Evolutionary conservation across 2,329 filamentous ascomycete species (phyloP).

Genomic region (Botrytis galanthina): DNA sequence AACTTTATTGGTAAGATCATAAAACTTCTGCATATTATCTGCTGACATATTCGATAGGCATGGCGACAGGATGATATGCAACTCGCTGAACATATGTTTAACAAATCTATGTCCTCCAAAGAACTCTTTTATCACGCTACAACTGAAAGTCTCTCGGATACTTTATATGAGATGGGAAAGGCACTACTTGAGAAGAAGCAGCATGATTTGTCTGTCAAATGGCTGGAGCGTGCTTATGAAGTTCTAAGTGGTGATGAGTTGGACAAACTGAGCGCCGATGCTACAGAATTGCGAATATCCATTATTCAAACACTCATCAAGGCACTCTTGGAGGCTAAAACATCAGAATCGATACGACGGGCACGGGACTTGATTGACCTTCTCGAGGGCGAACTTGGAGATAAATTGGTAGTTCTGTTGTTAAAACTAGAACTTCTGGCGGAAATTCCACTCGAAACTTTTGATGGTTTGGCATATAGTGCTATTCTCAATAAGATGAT

Average conservation of each 20-base stretch:
- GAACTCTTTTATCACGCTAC: slow-evolving; percentile 47
- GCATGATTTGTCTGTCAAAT: slow-evolving; percentile 58
- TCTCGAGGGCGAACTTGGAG: slow-evolving; percentile 62
- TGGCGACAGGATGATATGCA: slow-evolving; percentile 73
- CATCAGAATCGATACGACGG: slow-evolving; percentile 46
- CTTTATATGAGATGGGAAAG: slow-evolving; percentile 71
- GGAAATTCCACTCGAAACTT: slow-evolving; percentile 45
- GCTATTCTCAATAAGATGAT: slow-evolving; percentile 61
- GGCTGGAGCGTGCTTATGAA: slow-evolving; percentile 68
- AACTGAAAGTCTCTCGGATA: slow-evolving; percentile 62
- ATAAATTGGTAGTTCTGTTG: slow-evolving; percentile 63
- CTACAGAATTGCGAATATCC: slow-evolving; percentile 61
- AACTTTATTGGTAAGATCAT: slow-evolving; percentile 53
- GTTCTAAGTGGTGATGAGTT: slow-evolving; percentile 55
- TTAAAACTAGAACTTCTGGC: slow-evolving; percentile 67
- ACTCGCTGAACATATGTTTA: slow-evolving; percentile 75
- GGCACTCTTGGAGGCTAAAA: slow-evolving; percentile 50
- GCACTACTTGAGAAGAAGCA: slow-evolving; percentile 53
- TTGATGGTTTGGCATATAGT: slow-evolving; percentile 50
- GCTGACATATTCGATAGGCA: slow-evolving; percentile 49
- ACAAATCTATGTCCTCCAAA: slow-evolving; percentile 50
- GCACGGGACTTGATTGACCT: slow-evolving; percentile 57
- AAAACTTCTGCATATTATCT: neutral
- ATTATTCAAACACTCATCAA: slow-evolving; percentile 64
- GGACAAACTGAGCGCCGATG: slow-evolving; percentile 56